Conservation (phyloP, 2,329 filamentous ascomycete genomes). For the Dothideomycetidae sp. region DNA sequence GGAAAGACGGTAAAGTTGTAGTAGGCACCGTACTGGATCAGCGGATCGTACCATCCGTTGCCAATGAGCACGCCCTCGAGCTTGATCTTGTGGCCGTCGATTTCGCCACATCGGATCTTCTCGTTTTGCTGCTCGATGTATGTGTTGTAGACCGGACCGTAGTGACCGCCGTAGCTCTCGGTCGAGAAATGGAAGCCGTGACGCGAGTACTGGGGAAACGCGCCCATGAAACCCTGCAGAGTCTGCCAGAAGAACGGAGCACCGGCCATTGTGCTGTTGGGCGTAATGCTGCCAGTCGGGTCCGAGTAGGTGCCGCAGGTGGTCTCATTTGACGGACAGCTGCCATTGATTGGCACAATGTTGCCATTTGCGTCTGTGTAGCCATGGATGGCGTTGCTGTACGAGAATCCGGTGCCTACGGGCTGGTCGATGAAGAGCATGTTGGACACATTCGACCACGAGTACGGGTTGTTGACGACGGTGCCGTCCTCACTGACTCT, state of each 20-base stretch:
- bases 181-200: slow-evolving; percentile 98
- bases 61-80: slow-evolving; percentile 24
- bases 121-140: slow-evolving; percentile 79
- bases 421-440: slow-evolving; percentile 99
- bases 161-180: slow-evolving; percentile 90
- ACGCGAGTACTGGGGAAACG: slow-evolving; percentile 88
- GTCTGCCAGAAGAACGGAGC: slow-evolving; percentile 97
- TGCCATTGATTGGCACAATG: slow-evolving; percentile 40
- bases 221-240: slow-evolving; percentile 94
- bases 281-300: slow-evolving; percentile 35
- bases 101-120: neutral
- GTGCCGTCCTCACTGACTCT: slow-evolving; percentile 27
- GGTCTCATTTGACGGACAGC: slow-evolving; percentile 32
- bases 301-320: slow-evolving; percentile 44
- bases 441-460: slow-evolving; percentile 47
- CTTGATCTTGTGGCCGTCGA: neutral
- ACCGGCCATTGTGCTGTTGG: slow-evolving; percentile 81
- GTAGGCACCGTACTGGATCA: slow-evolving; percentile 43
- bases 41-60: slow-evolving; percentile 37
- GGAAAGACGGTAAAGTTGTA: slow-evolving; percentile 44
- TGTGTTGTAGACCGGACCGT: slow-evolving; percentile 80
- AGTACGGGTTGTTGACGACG: slow-evolving; percentile 46
- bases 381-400: slow-evolving; percentile 44
- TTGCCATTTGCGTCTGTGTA: slow-evolving; percentile 34
- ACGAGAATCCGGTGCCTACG: slow-evolving; percentile 96